Evolutionary conservation across 2,329 filamentous ascomycete genomes (phyloP), one percentile per base, ranked within the genome.

Genomic region (Trichoderma hamatum): DNA sequence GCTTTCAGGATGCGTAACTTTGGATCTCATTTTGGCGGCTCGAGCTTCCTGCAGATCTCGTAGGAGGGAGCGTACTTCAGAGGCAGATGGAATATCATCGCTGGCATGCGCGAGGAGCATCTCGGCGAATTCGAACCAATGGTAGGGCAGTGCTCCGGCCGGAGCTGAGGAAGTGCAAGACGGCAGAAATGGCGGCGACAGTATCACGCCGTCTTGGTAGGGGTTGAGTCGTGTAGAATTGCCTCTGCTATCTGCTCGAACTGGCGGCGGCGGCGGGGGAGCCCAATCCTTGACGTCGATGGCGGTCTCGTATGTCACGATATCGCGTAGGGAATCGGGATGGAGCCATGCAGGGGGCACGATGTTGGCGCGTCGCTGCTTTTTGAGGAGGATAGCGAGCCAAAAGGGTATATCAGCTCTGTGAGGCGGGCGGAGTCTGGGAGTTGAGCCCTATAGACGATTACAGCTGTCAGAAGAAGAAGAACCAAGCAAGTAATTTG

Each of bases 301-400:
- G 59, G 90, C 89, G 32, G 91, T 96, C 77, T 99, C 96, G 75
- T 92, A 86, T 68, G 92, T 87, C 70, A 98, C 88, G 71, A 98
- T 92, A 11, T 90, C 85, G 71, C 88, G 84, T 5, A 99, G 89
- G 3, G 92, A 91, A 70, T 90, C 84, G 0, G 92, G 86, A 71
- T 92, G 89, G 9, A 99, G 88, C 96, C 96, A 99, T 19, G 93
- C 86, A 10, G 96, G 96, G 0, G 96, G 90, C 4, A 96, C 84
- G 73, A 99, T 97, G 82, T 97, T 97, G 74, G 94, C 94, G 75
- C 96, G 91, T 66, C 92, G 89, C 81, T 99, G 96, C 72, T 94
- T 93, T 81, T 98, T 98, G 67, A 99, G 89, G 28, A 98, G 89
- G 19, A 98, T 86, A 2, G 96, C 96, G 19, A 99, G 91, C 96